phyloP scores from a whole-genome alignment of 805 yeast species.

The Diddensiella caesifluorescens region DNA sequence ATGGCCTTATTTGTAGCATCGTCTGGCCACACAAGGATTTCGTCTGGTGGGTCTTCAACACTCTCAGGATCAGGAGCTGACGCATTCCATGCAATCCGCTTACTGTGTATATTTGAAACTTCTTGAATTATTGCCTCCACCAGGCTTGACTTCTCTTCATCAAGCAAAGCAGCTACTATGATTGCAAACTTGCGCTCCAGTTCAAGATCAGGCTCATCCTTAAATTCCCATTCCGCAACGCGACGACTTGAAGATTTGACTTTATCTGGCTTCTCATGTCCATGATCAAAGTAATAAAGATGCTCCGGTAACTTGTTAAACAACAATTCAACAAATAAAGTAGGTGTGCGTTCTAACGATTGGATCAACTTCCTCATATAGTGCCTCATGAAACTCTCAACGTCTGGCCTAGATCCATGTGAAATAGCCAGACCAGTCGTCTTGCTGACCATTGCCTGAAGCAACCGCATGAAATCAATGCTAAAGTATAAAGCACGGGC shows the following conservation, averaged over 20 bases:
- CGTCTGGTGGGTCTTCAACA: slow-evolving; percentile 6
- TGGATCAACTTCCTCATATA: slow-evolving; percentile 55
- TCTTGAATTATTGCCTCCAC: slow-evolving; percentile 42
- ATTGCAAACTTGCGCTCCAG: slow-evolving; percentile 47
- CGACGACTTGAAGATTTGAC: slow-evolving; percentile 11
- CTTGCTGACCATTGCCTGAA: slow-evolving; percentile 50
- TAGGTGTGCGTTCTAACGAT: slow-evolving; percentile 46
- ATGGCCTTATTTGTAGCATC: slow-evolving; percentile 27
- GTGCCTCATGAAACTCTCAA: slow-evolving; percentile 59
- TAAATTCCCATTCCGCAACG: slow-evolving; percentile 29
- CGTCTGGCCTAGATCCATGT: slow-evolving; percentile 47
- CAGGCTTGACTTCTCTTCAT: slow-evolving; percentile 39
- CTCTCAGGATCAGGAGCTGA: slow-evolving; percentile 7
- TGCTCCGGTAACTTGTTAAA: slow-evolving; percentile 52
- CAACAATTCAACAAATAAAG: slow-evolving; percentile 56
- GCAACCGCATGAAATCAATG: slow-evolving; percentile 62
- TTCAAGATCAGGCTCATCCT: slow-evolving; percentile 26
- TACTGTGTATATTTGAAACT: slow-evolving; percentile 6
- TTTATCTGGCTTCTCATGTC: slow-evolving; percentile 37
- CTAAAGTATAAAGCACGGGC: slow-evolving; percentile 55
- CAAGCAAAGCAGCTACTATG: slow-evolving; percentile 44
- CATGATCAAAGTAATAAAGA: slow-evolving; percentile 53
- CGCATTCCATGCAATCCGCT: slow-evolving; percentile 5
- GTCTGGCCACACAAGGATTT: slow-evolving; percentile 18
- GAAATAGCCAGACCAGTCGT: slow-evolving; percentile 44